Evolutionary conservation across 169 alveolate species (phyloP), one percentile per base, ranked within the genome.

Genomic region (Plasmodium coatneyi): DNA sequence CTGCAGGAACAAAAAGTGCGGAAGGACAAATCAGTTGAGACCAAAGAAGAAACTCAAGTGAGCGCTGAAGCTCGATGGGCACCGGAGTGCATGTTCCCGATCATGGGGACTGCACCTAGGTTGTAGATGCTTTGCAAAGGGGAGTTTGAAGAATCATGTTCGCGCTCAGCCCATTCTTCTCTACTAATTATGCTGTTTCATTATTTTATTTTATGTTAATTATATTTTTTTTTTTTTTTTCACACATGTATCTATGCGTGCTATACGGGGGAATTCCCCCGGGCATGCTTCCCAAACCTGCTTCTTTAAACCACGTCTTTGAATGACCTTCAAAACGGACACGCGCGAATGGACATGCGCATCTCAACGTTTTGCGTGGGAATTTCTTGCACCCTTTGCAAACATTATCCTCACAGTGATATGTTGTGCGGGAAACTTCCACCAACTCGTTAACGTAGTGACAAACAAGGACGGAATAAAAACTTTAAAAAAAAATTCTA

Each of bases 1-100:
- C 98, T 99, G 99, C 99, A 99, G 99, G 95, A 99, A 99, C 98
- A 99, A 99, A 98, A 99, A 98, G 98, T 99, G 99, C 96, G 99
- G 99, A 49, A 99, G 99, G 97, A 97, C 99, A 97, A 98, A 98
- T 96, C 98, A 99, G 96, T 97, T 99, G 96, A 97, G 99, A 95
- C 99, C 99, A 93, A 99, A 99, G 99, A 99, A 99, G 99, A 99
- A 99, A 98, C 98, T 99, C 91, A 99, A 98, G 98, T 96, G 96
- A 90, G 71, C 89, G 76, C 14, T n/a, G 5, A n/a, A 28, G 36
- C 41, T 19, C 36, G 76, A 12, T 28, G 76, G 14, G 41, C 41
- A 66, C 36, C 76, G n/a, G 76, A 66, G 36, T 28, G 76, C 36
- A 22, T 66, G 36, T 66, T 5, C 39, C 76, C 19, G 76, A 66